Evolutionary conservation across 2,329 filamentous ascomycete species (phyloP).

Genomic region (Rhynchosporium graminicola): DNA sequence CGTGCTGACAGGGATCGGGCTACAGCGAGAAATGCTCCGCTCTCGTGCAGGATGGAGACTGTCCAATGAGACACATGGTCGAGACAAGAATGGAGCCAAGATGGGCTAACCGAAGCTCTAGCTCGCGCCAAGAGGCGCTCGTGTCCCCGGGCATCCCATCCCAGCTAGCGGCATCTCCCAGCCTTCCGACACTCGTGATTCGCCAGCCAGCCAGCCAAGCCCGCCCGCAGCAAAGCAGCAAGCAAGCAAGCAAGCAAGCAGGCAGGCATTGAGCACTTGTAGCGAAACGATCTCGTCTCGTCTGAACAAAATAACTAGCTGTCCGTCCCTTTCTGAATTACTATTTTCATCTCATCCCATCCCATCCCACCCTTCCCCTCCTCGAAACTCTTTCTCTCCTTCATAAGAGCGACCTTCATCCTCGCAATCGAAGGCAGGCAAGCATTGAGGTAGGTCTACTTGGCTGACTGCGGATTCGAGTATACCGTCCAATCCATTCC

Average conservation of each 20-base stretch:
- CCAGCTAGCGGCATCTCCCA: constrained; percentile 8
- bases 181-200: constrained; percentile 6
- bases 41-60: not conserved
- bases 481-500: no score
- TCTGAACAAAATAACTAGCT: constrained; percentile 1
- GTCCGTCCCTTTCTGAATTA: not conserved
- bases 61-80: not conserved
- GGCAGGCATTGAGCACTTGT: not conserved
- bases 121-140: constrained; percentile 6
- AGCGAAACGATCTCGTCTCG: constrained; percentile 1
- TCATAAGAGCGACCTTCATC: no score
- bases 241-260: not conserved
- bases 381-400: no score
- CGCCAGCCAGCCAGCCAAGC: not conserved
- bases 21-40: not conserved
- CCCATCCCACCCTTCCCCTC: not conserved
- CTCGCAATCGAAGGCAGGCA: no score
- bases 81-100: not conserved
- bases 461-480: no score
- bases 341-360: not conserved
- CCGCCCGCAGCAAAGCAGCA: not conserved
- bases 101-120: constrained; percentile 3
- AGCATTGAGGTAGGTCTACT: no score
- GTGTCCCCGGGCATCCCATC: not conserved
- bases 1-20: constrained; percentile 6